Base-by-base conservation (phyloP, 2,329 filamentous ascomycete species). In the Beauveria sp. region DNA sequence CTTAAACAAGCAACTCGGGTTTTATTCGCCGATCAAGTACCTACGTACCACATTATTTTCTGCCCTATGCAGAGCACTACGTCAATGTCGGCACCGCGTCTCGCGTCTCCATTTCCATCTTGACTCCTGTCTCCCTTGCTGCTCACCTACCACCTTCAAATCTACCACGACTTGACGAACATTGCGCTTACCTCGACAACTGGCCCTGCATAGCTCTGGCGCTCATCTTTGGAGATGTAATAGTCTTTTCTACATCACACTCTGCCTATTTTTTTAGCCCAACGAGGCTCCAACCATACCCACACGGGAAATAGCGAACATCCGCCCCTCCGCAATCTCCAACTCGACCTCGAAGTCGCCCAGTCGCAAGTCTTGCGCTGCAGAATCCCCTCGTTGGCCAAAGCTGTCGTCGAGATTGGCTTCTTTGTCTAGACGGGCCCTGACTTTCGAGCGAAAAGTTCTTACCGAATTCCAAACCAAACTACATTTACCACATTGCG, bases 271-370 rank as follows among this genome's bases (percentile, higher is more conserved):
- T 28, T 55, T 9, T 28, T 18, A 18, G 3, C 5, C 16, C 37
- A 30, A 6, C n/a, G 24, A 20, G 12, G 28, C 41, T 28, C 22
- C 55, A 43, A 30, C 10, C 20, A 58, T 50, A 58, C 34, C 55
- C 55, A 30, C 16, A 57, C 55, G 18, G 30, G 28, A 47, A 43
- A 58, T 20, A 44, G 56, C 30, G 9, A 59, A 37, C 56, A 59
- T 7, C 48, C 56, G 56, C 56, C 56, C 56, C 56, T 59, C 56
- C 26, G 24, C 24, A 52, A 59, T 55, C 59, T 55, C 51, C 48
- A 61, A 50, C 40, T 34, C 40, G 14, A 37, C 26, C 37, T 59
- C 47, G 48, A 46, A 8, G 12, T 20, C 16, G 30, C 52, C 26
- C 51, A 6, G 37, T 55, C 30, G 26, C 51, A 9, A 7, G 16